Base-by-base conservation (phyloP, 2,329 filamentous ascomycete genomes). In the Colletotrichum graminicola region DNA sequence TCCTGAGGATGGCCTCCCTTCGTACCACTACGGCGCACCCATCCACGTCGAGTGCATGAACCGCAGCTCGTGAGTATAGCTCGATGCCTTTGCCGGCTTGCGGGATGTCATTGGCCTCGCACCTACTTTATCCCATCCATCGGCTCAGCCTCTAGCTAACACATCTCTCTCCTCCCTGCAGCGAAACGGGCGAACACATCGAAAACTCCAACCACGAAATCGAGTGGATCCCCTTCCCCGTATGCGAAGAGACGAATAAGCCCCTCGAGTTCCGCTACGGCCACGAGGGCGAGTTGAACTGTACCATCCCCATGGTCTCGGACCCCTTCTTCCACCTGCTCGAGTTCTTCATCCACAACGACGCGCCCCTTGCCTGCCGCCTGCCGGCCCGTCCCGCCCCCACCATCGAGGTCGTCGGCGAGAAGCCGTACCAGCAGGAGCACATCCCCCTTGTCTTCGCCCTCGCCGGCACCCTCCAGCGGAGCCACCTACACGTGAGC, bases 311-410 rank as follows among this genome's bases (percentile, higher is more conserved):
- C 78, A 88, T 93, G 82, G 87, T 95, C 76, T 87, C 88, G 77
- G 93, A 95, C 79, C 89, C 92, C 51, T 92, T 95, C 86, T 96
- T 94, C 86, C 93, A 96, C 82, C 88, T 95, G 62, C 91, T 95
- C 84, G 93, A 98, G 84, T 98, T 98, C 87, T 98, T 98, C 87
- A 92, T 98, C 80, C 96, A 98, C 87, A 94, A 93, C 84, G 96
- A 99, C 82, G 95, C 94, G 23, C 96, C 96, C 12, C 87, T 98
- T 61, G 91, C 94, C 66, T 99, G 96, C 82, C 95, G 96, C 63
- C 89, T 98, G 18, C 94, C 95, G 36, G 90, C 94, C 0, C 91
- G 92, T 10, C 95, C 95, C 0, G 79, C 87, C 16, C 82, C 84
- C 10, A 85, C 88, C 74, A 81, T 89, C 74, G 85, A 89, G 77